Conservation (phyloP, 2,329 filamentous ascomycete genomes). For the Calonectria hongkongensis region DNA sequence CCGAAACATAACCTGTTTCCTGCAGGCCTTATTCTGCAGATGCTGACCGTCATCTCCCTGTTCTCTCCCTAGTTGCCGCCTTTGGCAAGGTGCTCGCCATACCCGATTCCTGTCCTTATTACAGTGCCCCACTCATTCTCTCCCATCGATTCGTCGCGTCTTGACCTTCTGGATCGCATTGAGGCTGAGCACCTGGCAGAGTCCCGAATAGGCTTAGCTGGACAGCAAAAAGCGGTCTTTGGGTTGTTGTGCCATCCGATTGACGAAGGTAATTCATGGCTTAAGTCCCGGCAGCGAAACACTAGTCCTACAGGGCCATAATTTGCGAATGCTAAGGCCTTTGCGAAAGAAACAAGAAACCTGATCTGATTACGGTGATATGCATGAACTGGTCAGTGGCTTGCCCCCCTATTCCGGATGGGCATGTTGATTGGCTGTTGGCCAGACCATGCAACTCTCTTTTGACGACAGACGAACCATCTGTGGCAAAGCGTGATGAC, state of each 20-base stretch:
- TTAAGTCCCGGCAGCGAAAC: conserved; percentile 25
- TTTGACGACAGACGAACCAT: conserved; percentile 38
- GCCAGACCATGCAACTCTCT: conserved; percentile 36
- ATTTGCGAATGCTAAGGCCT: not conserved
- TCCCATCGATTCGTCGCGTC: conserved; percentile 26
- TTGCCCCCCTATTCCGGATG: conserved; percentile 3
- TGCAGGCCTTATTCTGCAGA: not conserved
- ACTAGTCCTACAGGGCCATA: conserved; percentile 6
- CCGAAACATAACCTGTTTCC: conserved; percentile 21
- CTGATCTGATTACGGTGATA: conserved; percentile 32
- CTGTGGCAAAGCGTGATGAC: not conserved
- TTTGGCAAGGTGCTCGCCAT: conserved; percentile 23
- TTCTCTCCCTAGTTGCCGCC: conserved; percentile 17
- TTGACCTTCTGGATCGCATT: conserved; percentile 38
- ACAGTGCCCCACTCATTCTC: conserved; percentile 13
- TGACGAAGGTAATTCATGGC: conserved; percentile 24
- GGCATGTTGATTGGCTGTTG: conserved; percentile 36
- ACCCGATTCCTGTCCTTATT: conserved; percentile 17
- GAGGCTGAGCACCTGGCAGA: conserved; percentile 47
- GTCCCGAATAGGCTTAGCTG: conserved; percentile 39
- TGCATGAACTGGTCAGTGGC: conserved; percentile 30
- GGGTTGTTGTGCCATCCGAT: conserved; percentile 6
- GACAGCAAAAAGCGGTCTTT: conserved; percentile 10
- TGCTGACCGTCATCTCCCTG: conserved; percentile 26
- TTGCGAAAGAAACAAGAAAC: conserved; percentile 16